These are phyloP conservation scores for Lachancea meyersii DNA, from an alignment of 805 yeast species.

Conservation along the genomic window DNA sequence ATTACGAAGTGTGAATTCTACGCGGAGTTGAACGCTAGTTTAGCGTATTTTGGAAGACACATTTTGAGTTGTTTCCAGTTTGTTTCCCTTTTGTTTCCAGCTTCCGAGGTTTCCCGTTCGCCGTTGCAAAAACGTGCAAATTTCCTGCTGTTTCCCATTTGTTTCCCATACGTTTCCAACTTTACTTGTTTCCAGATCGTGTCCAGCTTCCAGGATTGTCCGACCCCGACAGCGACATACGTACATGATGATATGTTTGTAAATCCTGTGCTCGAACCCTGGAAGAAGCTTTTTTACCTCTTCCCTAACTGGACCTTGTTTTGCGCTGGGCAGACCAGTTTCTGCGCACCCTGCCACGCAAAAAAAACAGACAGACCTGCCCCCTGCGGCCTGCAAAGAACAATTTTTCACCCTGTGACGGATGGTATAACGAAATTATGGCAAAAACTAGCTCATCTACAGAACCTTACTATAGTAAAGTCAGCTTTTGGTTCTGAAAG, in stretches of 20 bases:
- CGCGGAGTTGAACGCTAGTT: too few species aligned
- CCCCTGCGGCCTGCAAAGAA: background rate
- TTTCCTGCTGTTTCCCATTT: background rate
- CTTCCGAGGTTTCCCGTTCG: background rate
- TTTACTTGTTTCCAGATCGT: too few species aligned
- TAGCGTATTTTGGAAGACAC: too few species aligned
- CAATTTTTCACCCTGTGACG: background rate
- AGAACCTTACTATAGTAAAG: background rate
- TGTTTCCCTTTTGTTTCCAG: background rate
- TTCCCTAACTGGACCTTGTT: background rate
- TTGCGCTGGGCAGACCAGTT: background rate
- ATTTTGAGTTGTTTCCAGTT: background rate
- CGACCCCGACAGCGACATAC: too few species aligned
- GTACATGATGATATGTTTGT: too few species aligned
- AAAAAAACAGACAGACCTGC: background rate
- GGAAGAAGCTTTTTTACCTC: background rate
- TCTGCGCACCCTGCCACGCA: background rate
- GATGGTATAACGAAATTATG: background rate
- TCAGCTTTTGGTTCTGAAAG: background rate
- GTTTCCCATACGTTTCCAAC: too few species aligned
- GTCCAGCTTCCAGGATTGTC: too few species aligned
- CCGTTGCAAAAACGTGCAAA: too few species aligned
- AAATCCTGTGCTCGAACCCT: background rate
- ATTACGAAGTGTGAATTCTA: too few species aligned
- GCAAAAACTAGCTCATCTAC: background rate